Evolutionary conservation across 306 rosid species (phyloP).

Genomic region (Sicyos edulis): DNA sequence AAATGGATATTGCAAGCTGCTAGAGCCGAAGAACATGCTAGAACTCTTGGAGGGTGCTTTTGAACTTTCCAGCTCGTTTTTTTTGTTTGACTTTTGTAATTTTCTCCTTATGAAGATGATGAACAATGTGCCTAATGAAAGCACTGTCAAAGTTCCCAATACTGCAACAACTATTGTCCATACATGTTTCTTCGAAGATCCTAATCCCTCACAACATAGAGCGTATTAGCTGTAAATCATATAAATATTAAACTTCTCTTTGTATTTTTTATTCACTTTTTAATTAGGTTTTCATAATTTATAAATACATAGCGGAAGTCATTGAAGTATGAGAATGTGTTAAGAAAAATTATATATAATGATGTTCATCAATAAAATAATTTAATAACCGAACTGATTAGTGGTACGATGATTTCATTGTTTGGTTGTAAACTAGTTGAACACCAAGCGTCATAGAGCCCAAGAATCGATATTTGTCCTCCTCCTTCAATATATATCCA

Average conservation of each 20-base stretch:
- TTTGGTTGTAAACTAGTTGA: no score
- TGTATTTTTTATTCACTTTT: not conserved
- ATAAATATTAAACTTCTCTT: not conserved
- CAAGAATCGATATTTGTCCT: no score
- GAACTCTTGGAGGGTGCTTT: constrained; percentile 30
- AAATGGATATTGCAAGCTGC: constrained; percentile 29
- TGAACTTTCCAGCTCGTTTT: constrained; percentile 24
- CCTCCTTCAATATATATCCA: no score
- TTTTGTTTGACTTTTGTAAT: constrained; percentile 9
- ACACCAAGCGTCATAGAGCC: no score
- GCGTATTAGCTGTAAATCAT: not conserved
- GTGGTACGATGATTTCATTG: no score
- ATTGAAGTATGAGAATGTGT: no score
- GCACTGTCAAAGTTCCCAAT: constrained; percentile 36
- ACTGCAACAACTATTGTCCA: constrained; percentile 33
- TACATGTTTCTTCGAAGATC: constrained; percentile 32
- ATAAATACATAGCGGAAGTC: no score
- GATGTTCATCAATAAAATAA: no score
- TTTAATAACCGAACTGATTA: no score
- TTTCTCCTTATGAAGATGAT: constrained; percentile 36
- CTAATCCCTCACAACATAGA: constrained; percentile 17
- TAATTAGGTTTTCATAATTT: not conserved
- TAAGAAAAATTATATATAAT: no score
- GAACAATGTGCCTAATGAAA: constrained; percentile 34
- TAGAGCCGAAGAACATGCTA: not conserved